Evolutionary conservation across 2,329 filamentous ascomycete genomes (phyloP).

Genomic region (Cladosporium sp.): DNA sequence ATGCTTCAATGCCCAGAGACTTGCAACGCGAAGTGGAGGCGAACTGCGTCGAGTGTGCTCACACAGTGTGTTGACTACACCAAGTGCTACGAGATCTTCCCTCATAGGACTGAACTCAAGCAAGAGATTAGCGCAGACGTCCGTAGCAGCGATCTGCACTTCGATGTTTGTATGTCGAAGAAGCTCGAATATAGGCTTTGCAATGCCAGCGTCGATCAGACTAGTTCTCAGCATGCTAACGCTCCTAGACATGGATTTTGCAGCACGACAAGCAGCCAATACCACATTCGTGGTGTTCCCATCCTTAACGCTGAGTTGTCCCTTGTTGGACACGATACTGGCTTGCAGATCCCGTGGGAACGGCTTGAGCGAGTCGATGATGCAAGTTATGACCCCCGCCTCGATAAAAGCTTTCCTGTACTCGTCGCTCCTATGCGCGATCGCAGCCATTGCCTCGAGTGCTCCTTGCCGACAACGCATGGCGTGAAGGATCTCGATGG

Average conservation of each 20-base stretch:
- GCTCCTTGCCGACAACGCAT: slow-evolving; percentile 72
- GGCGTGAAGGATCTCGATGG: slow-evolving; percentile 61
- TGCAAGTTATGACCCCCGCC: slow-evolving; percentile 72
- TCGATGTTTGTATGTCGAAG: slow-evolving; percentile 71
- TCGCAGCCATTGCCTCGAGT: slow-evolving; percentile 73
- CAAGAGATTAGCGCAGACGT: slow-evolving; percentile 78
- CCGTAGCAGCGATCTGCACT: slow-evolving; percentile 80
- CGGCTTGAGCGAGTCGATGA: slow-evolving; percentile 75
- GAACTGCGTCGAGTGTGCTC: slow-evolving; percentile 79
- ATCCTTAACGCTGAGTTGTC: slow-evolving; percentile 37
- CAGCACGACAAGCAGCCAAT: slow-evolving; percentile 77
- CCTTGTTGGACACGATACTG: slow-evolving; percentile 6
- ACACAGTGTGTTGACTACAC: slow-evolving; percentile 72
- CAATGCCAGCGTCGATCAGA: slow-evolving; percentile 79
- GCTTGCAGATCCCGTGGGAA: slow-evolving; percentile 1
- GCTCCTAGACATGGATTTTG: slow-evolving; percentile 77
- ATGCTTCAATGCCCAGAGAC: slow-evolving; percentile 91
- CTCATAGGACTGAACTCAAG: slow-evolving; percentile 89
- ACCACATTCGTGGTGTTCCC: slow-evolving; percentile 78
- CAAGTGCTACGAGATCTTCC: slow-evolving; percentile 69
- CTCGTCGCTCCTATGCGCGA: slow-evolving; percentile 76
- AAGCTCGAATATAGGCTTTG: slow-evolving; percentile 70
- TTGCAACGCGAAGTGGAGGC: slow-evolving; percentile 74
- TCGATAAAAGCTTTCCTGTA: slow-evolving; percentile 80
- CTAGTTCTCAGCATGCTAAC: slow-evolving; percentile 80